Conservation (phyloP, 2,329 filamentous ascomycete genomes). For the Mycosphaerella arachidis region DNA sequence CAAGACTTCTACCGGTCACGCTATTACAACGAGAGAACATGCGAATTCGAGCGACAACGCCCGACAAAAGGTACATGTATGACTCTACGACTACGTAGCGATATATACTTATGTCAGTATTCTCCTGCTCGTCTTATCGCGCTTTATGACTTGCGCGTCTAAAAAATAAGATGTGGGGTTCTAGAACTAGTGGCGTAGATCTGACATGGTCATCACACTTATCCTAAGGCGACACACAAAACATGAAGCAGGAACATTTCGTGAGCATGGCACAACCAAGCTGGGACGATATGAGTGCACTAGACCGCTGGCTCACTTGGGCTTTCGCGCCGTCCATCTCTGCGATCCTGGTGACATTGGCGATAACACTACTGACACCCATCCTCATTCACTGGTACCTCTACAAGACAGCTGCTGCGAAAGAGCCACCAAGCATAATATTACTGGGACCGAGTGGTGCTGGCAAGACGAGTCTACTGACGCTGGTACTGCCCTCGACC, state of each 20-base stretch:
- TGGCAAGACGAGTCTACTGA: constrained; percentile 86
- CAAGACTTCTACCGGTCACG: too few relatives aligned
- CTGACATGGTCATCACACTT: not conserved
- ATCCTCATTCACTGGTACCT: constrained; percentile 72
- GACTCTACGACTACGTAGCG: too few relatives aligned
- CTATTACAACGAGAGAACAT: too few relatives aligned
- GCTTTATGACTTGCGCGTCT: too few relatives aligned
- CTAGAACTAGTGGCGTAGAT: not conserved
- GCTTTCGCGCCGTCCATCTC: constrained; percentile 42
- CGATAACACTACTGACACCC: constrained; percentile 69
- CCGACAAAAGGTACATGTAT: too few relatives aligned
- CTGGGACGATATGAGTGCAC: not conserved
- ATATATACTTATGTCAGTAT: too few relatives aligned
- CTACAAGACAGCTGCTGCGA: constrained; percentile 58
- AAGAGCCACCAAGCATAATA: constrained; percentile 66
- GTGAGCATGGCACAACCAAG: not conserved
- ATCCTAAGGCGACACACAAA: not conserved
- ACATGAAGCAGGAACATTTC: not conserved
- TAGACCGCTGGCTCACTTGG: constrained; percentile 41
- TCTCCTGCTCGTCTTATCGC: too few relatives aligned
- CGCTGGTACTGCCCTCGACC: constrained; percentile 52
- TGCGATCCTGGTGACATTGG: constrained; percentile 61
- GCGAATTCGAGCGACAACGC: too few relatives aligned
- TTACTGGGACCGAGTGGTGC: constrained; percentile 74
- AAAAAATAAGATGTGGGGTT: too few relatives aligned